These are phyloP conservation scores for Paxillus ammoniavirescens DNA, from an alignment of 768 basidiomycete genomes.

Conservation along the genomic window DNA sequence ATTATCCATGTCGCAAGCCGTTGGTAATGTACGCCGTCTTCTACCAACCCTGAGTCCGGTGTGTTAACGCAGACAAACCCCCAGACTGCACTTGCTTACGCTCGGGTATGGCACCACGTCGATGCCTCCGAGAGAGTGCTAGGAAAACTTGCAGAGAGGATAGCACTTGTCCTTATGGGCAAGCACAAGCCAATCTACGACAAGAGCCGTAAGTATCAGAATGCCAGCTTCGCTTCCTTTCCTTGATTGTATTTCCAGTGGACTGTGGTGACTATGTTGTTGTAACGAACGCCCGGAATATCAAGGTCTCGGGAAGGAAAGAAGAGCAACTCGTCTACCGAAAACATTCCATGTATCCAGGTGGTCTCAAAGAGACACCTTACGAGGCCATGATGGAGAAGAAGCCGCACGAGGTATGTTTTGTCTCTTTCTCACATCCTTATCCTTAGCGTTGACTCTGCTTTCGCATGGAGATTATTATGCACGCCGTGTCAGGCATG, in stretches of 20 bases:
- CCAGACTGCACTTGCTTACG: slow-evolving; percentile 93
- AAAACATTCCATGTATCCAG: slow-evolving; percentile 90
- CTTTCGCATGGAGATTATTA: slow-evolving; percentile 68
- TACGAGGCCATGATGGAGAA: slow-evolving; percentile 81
- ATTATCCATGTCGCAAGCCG: slow-evolving; percentile 70
- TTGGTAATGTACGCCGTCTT: slow-evolving; percentile 64
- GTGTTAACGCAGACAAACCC: background rate
- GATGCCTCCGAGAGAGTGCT: slow-evolving; percentile 89
- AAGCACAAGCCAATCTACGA: slow-evolving; percentile 99
- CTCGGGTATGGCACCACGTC: slow-evolving; percentile 95
- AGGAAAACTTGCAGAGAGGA: slow-evolving; percentile 91
- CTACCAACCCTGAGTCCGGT: background rate
- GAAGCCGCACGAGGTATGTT: slow-evolving; percentile 85
- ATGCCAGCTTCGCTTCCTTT: background rate
- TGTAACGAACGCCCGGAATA: slow-evolving; percentile 82
- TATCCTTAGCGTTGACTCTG: background rate
- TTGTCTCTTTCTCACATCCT: background rate
- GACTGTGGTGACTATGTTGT: slow-evolving; percentile 99
- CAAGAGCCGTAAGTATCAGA: slow-evolving; percentile 64
- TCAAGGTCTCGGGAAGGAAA: slow-evolving; percentile 90
- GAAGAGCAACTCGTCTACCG: slow-evolving; percentile 82
- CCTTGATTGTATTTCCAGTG: slow-evolving; percentile 45
- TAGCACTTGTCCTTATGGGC: slow-evolving; percentile 96
- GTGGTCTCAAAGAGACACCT: slow-evolving; percentile 88
- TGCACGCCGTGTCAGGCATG: slow-evolving; percentile 97